These are phyloP conservation scores for Aspergillus clavatus DNA, from an alignment of 2,329 filamentous ascomycete genomes.

Conservation along the genomic window DNA sequence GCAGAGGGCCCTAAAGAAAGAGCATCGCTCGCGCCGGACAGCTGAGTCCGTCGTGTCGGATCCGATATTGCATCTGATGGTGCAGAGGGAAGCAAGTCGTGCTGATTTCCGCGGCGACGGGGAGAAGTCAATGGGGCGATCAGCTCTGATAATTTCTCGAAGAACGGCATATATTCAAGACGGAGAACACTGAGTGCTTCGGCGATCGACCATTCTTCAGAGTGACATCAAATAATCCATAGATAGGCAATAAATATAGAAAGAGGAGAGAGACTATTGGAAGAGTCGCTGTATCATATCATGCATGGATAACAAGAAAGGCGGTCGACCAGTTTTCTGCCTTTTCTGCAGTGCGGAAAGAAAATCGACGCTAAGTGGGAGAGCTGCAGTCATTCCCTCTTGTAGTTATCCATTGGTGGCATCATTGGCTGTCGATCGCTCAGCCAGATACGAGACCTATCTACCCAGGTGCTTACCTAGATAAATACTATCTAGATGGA, in stretches of 20 bases:
- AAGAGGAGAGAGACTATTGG: not conserved
- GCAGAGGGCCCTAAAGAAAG: constrained; percentile 10
- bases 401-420: too few relatives aligned
- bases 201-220: not conserved
- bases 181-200: constrained; percentile 6
- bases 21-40: constrained; percentile 20
- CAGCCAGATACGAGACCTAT: too few relatives aligned
- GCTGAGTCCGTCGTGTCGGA: constrained; percentile 17
- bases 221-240: not conserved
- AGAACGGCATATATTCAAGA: constrained; percentile 18
- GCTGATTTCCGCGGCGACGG: not conserved
- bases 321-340: constrained; percentile 14
- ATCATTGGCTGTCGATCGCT: not conserved
- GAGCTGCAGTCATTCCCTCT: constrained; percentile 3
- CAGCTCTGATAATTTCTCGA: constrained; percentile 14
- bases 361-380: constrained; percentile 1
- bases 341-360: not conserved
- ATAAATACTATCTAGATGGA: too few relatives aligned
- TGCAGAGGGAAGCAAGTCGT: constrained; percentile 5
- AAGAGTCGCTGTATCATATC: not conserved
- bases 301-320: constrained; percentile 11
- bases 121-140: constrained; percentile 9
- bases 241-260: not conserved
- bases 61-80: constrained; percentile 23
- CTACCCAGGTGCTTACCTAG: too few relatives aligned